Evolutionary conservation across 345 rosid genomes (phyloP).

Genomic region (Moricandia moricandioides): DNA sequence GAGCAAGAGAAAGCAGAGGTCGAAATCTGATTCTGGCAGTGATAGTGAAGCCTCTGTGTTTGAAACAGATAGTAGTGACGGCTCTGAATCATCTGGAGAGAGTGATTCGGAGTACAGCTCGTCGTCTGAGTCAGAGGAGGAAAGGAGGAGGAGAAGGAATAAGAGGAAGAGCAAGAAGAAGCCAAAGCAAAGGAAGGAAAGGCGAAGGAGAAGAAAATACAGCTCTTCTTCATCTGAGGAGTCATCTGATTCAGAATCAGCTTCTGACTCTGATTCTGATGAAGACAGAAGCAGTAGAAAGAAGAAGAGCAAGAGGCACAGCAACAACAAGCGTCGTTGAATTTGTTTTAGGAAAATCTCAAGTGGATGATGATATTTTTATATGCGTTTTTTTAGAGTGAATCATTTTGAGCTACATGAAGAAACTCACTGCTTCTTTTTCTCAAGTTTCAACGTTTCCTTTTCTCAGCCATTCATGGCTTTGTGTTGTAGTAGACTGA

Average conservation of each 20-base stretch:
- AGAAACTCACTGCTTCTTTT: slow-evolving; percentile 4
- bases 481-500: slow-evolving; percentile 26
- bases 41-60: slow-evolving; percentile 94
- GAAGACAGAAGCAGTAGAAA: slow-evolving; percentile 57
- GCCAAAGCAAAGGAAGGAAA: slow-evolving; percentile 41
- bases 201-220: slow-evolving; percentile 46
- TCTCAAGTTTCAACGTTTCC: neutral
- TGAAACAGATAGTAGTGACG: slow-evolving; percentile 73
- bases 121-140: slow-evolving; percentile 80
- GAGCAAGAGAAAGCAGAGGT: slow-evolving; percentile 80
- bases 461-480: neutral
- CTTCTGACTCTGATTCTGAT: slow-evolving; percentile 72
- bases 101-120: slow-evolving; percentile 64
- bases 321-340: slow-evolving; percentile 54
- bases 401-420: slow-evolving; percentile 17
- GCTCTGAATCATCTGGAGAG: slow-evolving; percentile 56
- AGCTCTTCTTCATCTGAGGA: slow-evolving; percentile 80
- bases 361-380: neutral
- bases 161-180: slow-evolving; percentile 77
- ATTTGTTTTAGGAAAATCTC: neutral
- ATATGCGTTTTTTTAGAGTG: slow-evolving; percentile 2
- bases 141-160: slow-evolving; percentile 59
- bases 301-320: slow-evolving; percentile 63
- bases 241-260: slow-evolving; percentile 69
- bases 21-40: slow-evolving; percentile 59